Evolutionary conservation across 805 yeast genomes (phyloP), one percentile per base, ranked within the genome.

Genomic region (Candida taoyuanica): DNA sequence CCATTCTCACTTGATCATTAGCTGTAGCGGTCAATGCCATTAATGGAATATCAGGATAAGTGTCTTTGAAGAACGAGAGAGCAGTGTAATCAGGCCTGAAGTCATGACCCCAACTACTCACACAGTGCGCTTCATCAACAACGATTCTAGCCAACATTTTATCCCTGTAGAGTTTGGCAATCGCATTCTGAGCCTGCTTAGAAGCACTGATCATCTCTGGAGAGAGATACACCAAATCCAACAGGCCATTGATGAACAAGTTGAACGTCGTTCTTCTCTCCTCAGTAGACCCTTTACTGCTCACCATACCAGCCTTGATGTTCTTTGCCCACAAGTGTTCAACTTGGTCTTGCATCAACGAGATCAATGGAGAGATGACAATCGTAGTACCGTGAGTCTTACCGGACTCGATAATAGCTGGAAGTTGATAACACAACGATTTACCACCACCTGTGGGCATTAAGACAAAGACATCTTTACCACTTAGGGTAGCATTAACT

Each of bases 391-490:
- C 98, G 14, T 63, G 64, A 0, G 95, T 85, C 17, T 59, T 68
- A 1, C 96, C 96, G 2, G 81, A 68, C 29, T 70, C 68, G 2
- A 91, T 78, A 31, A 93, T 67, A 0, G 98, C 96, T 0, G 98
- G 98, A 26, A 93, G 68, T 60, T 93, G 98, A 60, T 89, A 93
- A 58, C 98, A 93, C 21, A 93, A 63, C 0, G 98, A 89, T 57
- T 93, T 93, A 35, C 98, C 98, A 35, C 98, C 98, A 27, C 98
- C 98, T 1, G 98, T 93, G 0, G 98, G 98, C 96, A 93, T 91
- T 50, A 93, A 67, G 2, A 93, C 97, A 63, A 93, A 87, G 0
- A 85, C 95, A 59, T 93, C 98, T 31, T 73, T 71, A 1, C 96
- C 96, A 5, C 73, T 58, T 21, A 81, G 54, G 21, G 85, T 81